Evolutionary conservation across 192 early-diverging fungal species (phyloP), one percentile per base, ranked within the genome.

Genomic region (Helicostylum pulchrum): DNA sequence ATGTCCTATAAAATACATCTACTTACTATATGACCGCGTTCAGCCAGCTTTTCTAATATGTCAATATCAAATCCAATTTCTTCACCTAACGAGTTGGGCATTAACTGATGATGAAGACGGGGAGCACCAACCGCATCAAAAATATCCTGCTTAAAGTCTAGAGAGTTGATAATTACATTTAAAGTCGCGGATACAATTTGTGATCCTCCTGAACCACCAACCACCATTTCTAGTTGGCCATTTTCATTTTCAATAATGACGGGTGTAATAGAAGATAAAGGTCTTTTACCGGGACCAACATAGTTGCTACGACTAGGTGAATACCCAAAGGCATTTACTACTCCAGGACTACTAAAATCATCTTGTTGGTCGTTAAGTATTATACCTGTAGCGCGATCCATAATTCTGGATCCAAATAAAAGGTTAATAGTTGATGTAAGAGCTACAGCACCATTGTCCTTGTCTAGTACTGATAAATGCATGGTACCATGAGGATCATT

Each of bases 341-440:
- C 60, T 54, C 64, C 88, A 26, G 87, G 87, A 10, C 87, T 90
- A 58, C 88, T 90, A 65, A 98, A 98, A 64, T 98, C 95, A 73
- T 98, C 92, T 93, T 95, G 95, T 67, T 98, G 88, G 70, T 95
- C 88, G 70, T 98, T 98, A 43, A 98, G 79, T 43, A 98, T 89
- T 52, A 98, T 77, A 11, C 94, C 95, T 0, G 92, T 95, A 30
- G 61, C 74, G 5, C 82, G 85, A 73, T 98, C 93, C 83, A 96
- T 83, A 20, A 96, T 69, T 49, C 83, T 85, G 4, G 92, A 88
- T 15, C 95, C 95, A 80, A 96, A 98, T 51, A 88, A 68, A 39
- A 96, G 76, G 74, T 98, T 98, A 1, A 92, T 78, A 0, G 96
- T 98, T 26, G 91, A 92, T 1, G 94, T 96, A 66, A 95, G 58